These are phyloP conservation scores for Orbilia oligospora DNA, from an alignment of 2,329 filamentous ascomycete species.

Conservation along the genomic window DNA sequence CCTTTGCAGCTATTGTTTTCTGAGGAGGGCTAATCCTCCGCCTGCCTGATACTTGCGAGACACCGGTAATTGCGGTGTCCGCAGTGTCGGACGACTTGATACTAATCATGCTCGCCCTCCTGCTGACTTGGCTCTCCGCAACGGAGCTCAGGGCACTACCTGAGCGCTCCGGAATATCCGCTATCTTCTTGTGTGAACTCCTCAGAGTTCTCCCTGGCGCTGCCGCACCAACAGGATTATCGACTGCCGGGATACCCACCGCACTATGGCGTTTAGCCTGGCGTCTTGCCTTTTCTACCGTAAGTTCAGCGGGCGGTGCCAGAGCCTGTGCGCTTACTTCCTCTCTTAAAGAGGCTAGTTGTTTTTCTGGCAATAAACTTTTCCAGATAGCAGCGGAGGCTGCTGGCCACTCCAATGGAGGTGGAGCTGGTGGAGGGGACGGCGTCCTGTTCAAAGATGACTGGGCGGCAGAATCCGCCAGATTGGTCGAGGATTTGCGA, in stretches of 20 bases:
- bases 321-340: conserved; percentile 57
- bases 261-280: conserved; percentile 77
- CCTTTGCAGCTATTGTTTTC: conserved; percentile 25
- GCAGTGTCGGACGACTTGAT: conserved; percentile 53
- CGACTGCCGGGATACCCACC: conserved; percentile 67
- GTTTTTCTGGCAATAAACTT: conserved; percentile 37
- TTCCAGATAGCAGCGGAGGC: conserved; percentile 61
- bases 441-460: conserved; percentile 67
- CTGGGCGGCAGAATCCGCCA: conserved; percentile 70
- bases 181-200: conserved; percentile 47
- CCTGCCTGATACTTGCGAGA: conserved; percentile 46
- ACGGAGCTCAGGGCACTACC: conserved; percentile 53
- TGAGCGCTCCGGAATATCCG: conserved; percentile 48
- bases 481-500: conserved; percentile 70
- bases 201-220: conserved; percentile 50
- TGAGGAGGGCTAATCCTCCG: conserved; percentile 40
- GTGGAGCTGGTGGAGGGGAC: conserved; percentile 62
- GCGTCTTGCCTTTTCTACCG: conserved; percentile 79
- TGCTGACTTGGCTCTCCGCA: conserved; percentile 47
- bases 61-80: conserved; percentile 53
- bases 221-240: conserved; percentile 23
- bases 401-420: conserved; percentile 58
- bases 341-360: conserved; percentile 68
- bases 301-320: conserved; percentile 70
- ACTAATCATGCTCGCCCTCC: conserved; percentile 54